phyloP scores from a whole-genome alignment of 805 yeast genomes.

The Wickerhamiella sergipiensis region DNA sequence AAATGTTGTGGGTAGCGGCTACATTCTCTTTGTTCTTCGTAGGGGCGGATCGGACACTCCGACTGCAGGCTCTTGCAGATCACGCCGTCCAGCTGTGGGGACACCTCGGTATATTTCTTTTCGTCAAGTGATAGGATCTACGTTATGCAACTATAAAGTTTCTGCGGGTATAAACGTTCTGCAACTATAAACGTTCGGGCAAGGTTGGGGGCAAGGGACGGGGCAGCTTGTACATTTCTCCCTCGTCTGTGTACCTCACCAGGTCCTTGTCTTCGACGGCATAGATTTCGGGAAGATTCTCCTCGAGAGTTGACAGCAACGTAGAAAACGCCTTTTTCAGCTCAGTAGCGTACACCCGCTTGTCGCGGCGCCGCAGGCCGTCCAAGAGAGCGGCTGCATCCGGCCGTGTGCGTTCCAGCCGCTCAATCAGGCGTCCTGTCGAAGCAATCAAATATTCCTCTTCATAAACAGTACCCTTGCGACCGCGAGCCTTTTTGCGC shows the following conservation, averaged over 20 bases:
- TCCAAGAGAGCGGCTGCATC: slow-evolving; percentile 68
- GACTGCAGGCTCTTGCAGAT: too few species aligned
- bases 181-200: slow-evolving; percentile 5
- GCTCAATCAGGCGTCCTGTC: slow-evolving; percentile 73
- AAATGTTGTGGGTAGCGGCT: too few species aligned
- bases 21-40: too few species aligned
- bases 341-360: slow-evolving; percentile 69
- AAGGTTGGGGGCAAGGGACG: slow-evolving; percentile 13
- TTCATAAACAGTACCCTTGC: slow-evolving; percentile 94
- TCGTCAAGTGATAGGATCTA: too few species aligned
- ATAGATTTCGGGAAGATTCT: slow-evolving; percentile 64
- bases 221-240: slow-evolving; percentile 58
- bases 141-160: too few species aligned
- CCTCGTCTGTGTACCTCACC: slow-evolving; percentile 80
- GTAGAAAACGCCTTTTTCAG: slow-evolving; percentile 56
- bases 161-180: too few species aligned
- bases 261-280: slow-evolving; percentile 71
- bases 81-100: too few species aligned
- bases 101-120: too few species aligned
- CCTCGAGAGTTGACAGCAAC: slow-evolving; percentile 40
- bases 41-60: too few species aligned
- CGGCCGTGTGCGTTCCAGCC: slow-evolving; percentile 56
- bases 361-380: slow-evolving; percentile 57
- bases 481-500: slow-evolving; percentile 89
- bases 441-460: slow-evolving; percentile 88